These are phyloP conservation scores for Dillenia suffruticosa DNA, from an alignment of 164 flowering plant genomes.

Conservation along the genomic window DNA sequence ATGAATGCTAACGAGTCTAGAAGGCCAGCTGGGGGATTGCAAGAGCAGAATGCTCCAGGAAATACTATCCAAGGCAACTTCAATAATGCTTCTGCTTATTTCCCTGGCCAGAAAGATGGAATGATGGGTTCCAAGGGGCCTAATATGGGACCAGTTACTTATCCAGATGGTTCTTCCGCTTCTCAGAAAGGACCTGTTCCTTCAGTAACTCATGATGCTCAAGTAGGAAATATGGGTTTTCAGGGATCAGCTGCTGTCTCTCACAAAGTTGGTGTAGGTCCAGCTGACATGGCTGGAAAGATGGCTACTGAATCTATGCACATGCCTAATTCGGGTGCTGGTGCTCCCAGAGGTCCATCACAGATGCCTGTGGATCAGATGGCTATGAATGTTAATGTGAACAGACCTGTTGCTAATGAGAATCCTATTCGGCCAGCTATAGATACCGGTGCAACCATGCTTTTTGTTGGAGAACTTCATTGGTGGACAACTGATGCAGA, in stretches of 20 bases:
- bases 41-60: slow-evolving; percentile 30
- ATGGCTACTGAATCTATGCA: slow-evolving; percentile 27
- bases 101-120: slow-evolving; percentile 32
- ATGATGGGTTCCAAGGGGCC: slow-evolving; percentile 20
- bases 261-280: slow-evolving; percentile 30
- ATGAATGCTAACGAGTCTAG: slow-evolving; percentile 28
- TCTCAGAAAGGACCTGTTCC: slow-evolving; percentile 28
- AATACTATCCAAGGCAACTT: slow-evolving; percentile 35
- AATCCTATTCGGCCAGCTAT: slow-evolving; percentile 26
- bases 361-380: slow-evolving; percentile 25
- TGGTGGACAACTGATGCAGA: slow-evolving; percentile 92
- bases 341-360: slow-evolving; percentile 30
- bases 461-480: slow-evolving; percentile 68
- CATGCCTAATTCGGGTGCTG: slow-evolving; percentile 23
- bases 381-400: slow-evolving; percentile 24
- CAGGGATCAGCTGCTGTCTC: slow-evolving; percentile 40
- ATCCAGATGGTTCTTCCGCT: slow-evolving; percentile 27
- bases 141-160: slow-evolving; percentile 23
- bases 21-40: slow-evolving; percentile 24
- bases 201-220: slow-evolving; percentile 30
- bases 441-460: slow-evolving; percentile 54
- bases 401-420: slow-evolving; percentile 29
- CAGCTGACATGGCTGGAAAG: slow-evolving; percentile 29
- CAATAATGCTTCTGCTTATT: slow-evolving; percentile 23
- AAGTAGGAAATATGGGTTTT: slow-evolving; percentile 35